Percentiles rank a stretch among this genome's conserved stretches.
Conservation (phyloP, 208 protist genomes). For the Acanthamoeba quina region DNA sequence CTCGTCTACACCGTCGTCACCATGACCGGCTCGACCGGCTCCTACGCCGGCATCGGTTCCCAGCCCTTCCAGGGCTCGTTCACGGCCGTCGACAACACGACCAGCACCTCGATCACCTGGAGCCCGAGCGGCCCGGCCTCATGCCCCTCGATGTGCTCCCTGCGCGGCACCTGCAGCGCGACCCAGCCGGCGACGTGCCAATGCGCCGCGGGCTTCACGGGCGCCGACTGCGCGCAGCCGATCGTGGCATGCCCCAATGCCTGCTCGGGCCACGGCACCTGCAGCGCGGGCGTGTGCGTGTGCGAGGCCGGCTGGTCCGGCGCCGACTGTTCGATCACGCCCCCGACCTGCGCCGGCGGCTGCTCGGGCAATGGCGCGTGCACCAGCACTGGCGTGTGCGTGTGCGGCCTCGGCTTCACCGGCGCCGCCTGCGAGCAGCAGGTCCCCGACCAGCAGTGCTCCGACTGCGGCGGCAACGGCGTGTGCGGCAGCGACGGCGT, state of each 20-base stretch:
- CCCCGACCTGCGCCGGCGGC: constrained; percentile 8
- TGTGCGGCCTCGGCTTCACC: constrained; percentile 51
- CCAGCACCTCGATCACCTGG: not conserved
- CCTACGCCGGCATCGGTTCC: not conserved
- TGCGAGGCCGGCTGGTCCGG: constrained; percentile 49
- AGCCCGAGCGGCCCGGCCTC: not conserved
- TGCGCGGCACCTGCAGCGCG: constrained; percentile 23
- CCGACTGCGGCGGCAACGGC: constrained; percentile 35
- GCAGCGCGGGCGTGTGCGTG: constrained; percentile 21
- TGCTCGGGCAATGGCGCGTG: constrained; percentile 50
- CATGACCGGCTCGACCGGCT: not conserved
- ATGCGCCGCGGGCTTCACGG: constrained; percentile 35
- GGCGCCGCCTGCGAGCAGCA: not conserved
- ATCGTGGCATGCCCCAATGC: not conserved
- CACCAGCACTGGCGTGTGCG: not conserved
- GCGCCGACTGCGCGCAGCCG: constrained; percentile 26
- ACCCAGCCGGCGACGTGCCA: not conserved
- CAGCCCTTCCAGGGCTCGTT: constrained; percentile 23
- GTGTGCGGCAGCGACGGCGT: constrained; percentile 16
- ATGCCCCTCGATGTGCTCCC: not conserved
- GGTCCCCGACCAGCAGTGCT: not conserved
- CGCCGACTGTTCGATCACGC: constrained; percentile 44
- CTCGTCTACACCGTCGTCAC: constrained; percentile 41
- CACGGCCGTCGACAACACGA: not conserved
- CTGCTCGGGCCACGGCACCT: constrained; percentile 55